Evolutionary conservation across 805 yeast species (phyloP), one percentile per base, ranked within the genome.

Genomic region (Sugiyamaella smithiae): DNA sequence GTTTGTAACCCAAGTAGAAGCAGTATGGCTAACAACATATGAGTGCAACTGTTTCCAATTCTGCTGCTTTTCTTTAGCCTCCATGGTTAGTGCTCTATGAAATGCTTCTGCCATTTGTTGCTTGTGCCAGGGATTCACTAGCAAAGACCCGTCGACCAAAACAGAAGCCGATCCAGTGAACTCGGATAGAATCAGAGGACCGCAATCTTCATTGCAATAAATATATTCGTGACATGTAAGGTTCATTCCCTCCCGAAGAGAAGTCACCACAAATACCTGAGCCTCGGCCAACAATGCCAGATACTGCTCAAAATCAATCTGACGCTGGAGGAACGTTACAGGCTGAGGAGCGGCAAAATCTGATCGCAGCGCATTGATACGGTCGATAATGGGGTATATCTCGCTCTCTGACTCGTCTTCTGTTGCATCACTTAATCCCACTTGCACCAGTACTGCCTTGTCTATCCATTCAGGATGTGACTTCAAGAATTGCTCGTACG

Each of bases 241-340:
- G 60, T 93, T 93, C 89, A 93, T 86, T 22, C 99, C 99, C 66
- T 93, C 99, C 63, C 99, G 82, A 74, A 91, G 78, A 1, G 96
- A 86, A 7, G 95, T 82, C 1, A 91, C 97, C 38, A 86, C 81
- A 61, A 93, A 93, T 1, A 81, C 73, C 56, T 88, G 95, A 1
- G 98, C 96, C 62, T 89, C 97, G 31, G 81, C 71, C 40, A 86
- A 76, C 43, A 93, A 69, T 0, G 96, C 98, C 50, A 93, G 66
- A 63, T 93, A 93, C 67, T 93, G 98, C 48, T 81, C 85, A 63
- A 87, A 91, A 32, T 82, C 90, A 46, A 93, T 79, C 57, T 91
- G 97, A 64, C 88, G 95, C 56, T 88, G 91, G 42, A 93, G 70
- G 28, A 90, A 76, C 1, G 88, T 88, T 3, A 93, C 95, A 1